Percentiles rank a stretch among this genome's conserved stretches.
phyloP scores from a whole-genome alignment of 441 rosid genomes.

The Macaranga tanarius region DNA sequence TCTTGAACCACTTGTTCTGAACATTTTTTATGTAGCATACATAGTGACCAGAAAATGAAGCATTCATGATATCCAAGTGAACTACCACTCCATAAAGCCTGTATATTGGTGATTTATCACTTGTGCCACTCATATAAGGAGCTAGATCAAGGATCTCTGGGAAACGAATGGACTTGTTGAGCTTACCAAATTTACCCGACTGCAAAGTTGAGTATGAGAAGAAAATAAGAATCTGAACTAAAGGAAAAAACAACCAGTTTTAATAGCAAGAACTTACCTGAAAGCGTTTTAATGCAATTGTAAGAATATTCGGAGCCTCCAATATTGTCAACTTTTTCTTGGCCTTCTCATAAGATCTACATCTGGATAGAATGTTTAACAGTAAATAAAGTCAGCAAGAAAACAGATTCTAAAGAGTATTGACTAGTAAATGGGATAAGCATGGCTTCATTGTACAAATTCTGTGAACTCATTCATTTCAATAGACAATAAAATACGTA shows the following conservation, averaged over 20 bases:
- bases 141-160: slow-evolving; percentile 88
- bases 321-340: slow-evolving; percentile 79
- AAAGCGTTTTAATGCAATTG: slow-evolving; percentile 90
- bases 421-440: not conserved
- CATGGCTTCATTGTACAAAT: not conserved
- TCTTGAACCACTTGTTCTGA: slow-evolving; percentile 91
- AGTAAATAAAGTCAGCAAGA: slow-evolving; percentile 3
- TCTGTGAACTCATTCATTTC: not conserved
- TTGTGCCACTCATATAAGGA: slow-evolving; percentile 85
- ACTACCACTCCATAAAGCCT: slow-evolving; percentile 93
- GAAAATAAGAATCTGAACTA: slow-evolving; percentile 31
- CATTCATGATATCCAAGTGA: slow-evolving; percentile 91
- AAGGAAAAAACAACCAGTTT: slow-evolving; percentile 4
- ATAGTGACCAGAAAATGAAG: slow-evolving; percentile 92
- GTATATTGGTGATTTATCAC: slow-evolving; percentile 76
- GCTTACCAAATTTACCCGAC: slow-evolving; percentile 95
- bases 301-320: slow-evolving; percentile 95
- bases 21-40: slow-evolving; percentile 75
- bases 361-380: slow-evolving; percentile 44
- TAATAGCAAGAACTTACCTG: slow-evolving; percentile 51
- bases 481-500: not conserved
- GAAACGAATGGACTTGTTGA: slow-evolving; percentile 72
- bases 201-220: slow-evolving; percentile 38
- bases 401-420: not conserved
- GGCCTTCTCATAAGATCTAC: slow-evolving; percentile 87